Evolutionary conservation across 2,329 filamentous ascomycete species (phyloP).

Genomic region (Didymella lethalis): DNA sequence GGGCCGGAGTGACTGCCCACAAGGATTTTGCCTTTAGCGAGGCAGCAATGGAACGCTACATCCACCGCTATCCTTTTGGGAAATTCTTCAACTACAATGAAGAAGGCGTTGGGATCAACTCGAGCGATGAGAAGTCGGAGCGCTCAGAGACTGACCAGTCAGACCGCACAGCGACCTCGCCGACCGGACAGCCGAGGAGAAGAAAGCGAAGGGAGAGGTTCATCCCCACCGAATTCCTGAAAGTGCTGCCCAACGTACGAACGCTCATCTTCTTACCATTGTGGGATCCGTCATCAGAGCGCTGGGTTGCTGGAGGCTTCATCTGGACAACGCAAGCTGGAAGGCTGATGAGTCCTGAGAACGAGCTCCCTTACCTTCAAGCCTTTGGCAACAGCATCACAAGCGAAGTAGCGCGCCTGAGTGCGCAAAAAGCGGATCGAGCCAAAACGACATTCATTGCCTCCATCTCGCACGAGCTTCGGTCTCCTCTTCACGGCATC

Average conservation of each 20-base stretch:
- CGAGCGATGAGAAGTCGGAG: slow-evolving; percentile 44
- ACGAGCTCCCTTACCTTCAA: slow-evolving; percentile 46
- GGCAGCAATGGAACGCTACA: slow-evolving; percentile 46
- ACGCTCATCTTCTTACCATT: slow-evolving; percentile 50
- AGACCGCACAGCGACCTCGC: slow-evolving; percentile 30
- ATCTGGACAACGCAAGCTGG: slow-evolving; percentile 46
- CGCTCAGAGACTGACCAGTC: slow-evolving; percentile 42
- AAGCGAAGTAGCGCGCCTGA: slow-evolving; percentile 42
- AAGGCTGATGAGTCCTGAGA: slow-evolving; percentile 42
- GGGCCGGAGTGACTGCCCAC: slow-evolving; percentile 27
- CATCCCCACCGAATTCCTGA: slow-evolving; percentile 44
- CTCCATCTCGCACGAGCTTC: slow-evolving; percentile 57
- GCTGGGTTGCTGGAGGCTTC: slow-evolving; percentile 46
- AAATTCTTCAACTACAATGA: slow-evolving; percentile 49
- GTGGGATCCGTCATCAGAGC: slow-evolving; percentile 46
- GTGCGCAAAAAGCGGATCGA: slow-evolving; percentile 43
- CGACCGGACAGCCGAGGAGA: slow-evolving; percentile 23
- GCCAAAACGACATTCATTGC: slow-evolving; percentile 54
- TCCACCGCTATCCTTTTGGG: slow-evolving; percentile 43
- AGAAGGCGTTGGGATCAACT: slow-evolving; percentile 42
- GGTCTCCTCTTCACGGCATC: slow-evolving; percentile 69
- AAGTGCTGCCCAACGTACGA: slow-evolving; percentile 44
- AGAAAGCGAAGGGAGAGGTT: slow-evolving; percentile 41
- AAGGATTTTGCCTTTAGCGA: slow-evolving; percentile 45
- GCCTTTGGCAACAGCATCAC: slow-evolving; percentile 48